These are phyloP conservation scores for Malassezia caprae DNA, from an alignment of 1,284 basidiomycete genomes.

Conservation along the genomic window DNA sequence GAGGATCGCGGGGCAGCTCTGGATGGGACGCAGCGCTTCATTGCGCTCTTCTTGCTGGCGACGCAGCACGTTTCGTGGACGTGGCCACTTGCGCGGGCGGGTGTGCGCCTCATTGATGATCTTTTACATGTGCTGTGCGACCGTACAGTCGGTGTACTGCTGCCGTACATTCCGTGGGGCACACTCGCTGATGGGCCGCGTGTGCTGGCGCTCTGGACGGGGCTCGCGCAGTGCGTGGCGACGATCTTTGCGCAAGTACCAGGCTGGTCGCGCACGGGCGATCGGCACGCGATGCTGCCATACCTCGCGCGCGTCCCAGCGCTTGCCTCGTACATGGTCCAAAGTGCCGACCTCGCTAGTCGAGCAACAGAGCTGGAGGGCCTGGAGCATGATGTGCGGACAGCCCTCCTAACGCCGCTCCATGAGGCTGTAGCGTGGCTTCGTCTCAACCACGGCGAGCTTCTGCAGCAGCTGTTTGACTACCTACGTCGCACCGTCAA, in stretches of 20 bases:
- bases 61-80: neutral
- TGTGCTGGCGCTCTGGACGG: slow-evolving; percentile 33
- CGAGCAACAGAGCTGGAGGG: slow-evolving; percentile 7
- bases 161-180: slow-evolving; percentile 29
- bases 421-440: slow-evolving; percentile 39
- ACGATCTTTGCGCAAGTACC: slow-evolving; percentile 40
- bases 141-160: slow-evolving; percentile 36
- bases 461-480: slow-evolving; percentile 34
- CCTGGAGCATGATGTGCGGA: slow-evolving; percentile 4
- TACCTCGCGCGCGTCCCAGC: slow-evolving; percentile 45
- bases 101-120: slow-evolving; percentile 38
- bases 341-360: slow-evolving; percentile 22
- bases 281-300: slow-evolving; percentile 33
- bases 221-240: slow-evolving; percentile 35
- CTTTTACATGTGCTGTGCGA: slow-evolving; percentile 41
- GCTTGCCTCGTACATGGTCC: slow-evolving; percentile 41
- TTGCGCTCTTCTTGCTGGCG: neutral
- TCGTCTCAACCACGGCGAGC: slow-evolving; percentile 45
- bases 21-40: neutral
- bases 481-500: slow-evolving; percentile 37
- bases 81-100: slow-evolving; percentile 28
- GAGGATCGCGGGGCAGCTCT: neutral
- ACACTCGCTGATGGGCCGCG: neutral
- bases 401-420: slow-evolving; percentile 31
- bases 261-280: slow-evolving; percentile 30